These are phyloP conservation scores for Tuber magnatum DNA, from an alignment of 495 filamentous ascomycete species.

Conservation along the genomic window DNA sequence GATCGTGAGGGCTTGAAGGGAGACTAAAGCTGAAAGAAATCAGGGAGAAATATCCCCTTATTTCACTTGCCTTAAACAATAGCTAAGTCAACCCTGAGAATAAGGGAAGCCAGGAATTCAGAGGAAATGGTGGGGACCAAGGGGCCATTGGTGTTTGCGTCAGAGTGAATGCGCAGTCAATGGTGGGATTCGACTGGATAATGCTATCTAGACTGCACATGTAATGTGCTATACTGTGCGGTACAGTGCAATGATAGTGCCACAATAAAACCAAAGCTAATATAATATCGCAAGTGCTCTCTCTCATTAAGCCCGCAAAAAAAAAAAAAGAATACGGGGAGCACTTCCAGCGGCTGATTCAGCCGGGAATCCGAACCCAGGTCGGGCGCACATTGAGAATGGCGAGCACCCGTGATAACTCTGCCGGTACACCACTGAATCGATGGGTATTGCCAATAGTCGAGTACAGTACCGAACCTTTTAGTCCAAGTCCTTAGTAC, in stretches of 20 bases:
- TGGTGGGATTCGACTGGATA: background rate
- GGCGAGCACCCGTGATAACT: constrained; percentile 17
- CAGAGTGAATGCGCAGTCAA: background rate
- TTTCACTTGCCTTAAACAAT: no score
- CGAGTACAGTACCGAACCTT: no score
- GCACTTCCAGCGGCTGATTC: background rate
- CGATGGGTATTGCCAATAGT: background rate
- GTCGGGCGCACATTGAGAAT: constrained; percentile 17
- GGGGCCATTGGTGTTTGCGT: background rate
- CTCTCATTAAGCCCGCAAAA: background rate
- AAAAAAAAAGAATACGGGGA: background rate
- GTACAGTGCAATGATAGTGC: no score
- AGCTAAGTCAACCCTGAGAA: background rate
- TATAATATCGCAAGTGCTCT: background rate
- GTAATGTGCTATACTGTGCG: no score
- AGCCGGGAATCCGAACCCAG: constrained; percentile 18
- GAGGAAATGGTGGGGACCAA: background rate
- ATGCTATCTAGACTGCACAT: background rate
- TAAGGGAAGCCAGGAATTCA: background rate
- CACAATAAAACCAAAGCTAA: background rate
- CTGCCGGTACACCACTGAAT: constrained; percentile 23
- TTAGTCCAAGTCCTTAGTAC: background rate
- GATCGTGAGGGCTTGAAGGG: background rate
- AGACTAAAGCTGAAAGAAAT: background rate
- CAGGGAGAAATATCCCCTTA: background rate